Evolutionary conservation across 768 basidiomycete species (phyloP), one percentile per base, ranked within the genome.

Genomic region (Amanita polypyramis): DNA sequence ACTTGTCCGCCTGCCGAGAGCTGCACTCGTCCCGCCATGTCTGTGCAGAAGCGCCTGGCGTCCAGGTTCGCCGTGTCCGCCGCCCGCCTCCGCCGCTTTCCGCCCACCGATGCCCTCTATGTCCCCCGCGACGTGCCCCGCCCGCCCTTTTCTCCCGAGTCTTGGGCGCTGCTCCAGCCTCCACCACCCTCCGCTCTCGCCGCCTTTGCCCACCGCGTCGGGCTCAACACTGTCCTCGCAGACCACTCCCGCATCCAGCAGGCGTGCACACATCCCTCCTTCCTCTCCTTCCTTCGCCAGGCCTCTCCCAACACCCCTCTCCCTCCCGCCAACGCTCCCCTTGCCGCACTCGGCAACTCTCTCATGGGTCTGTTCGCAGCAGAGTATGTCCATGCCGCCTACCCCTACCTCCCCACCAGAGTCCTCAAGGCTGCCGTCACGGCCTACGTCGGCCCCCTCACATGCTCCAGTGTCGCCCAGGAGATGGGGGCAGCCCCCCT

Each of bases 351-450:
- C 11, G 94, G 93, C 34, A 96, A 96, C 69, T 74, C 87, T 0
- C 74, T 96, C 49, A 77, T 96, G 67, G 94, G 94, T 46, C 72
- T 96, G 25, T 93, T 96, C 61, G 85, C 90, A 7, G 66, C 88
- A 2, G 94, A 98, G 65, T 80, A 84, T 60, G 67, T 96, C 34
- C 74, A 85, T 47, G 71, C 81, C 10, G 72, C 79, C 38, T 97
- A 85, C 63, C 95, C 95, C 0, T 83, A 94, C 59, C 75, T 98
- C 21, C 95, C 95, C 1, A 92, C 90, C 17, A 81, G 89, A 47
- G 92, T 92, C 19, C 67, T 90, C 55, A 94, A 96, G 66, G 86
- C 89, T 5, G 92, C 89, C 11, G 79, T 95, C 50, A 92, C 88
- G 35, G 89, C 92, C 46, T 88, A 90, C 63, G 94, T 93, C 27